A percentile compares a stretch with the other conserved stretches of the same genome.
phyloP scores from a whole-genome alignment of 306 rosid species.

The Vigna trinervia region DNA sequence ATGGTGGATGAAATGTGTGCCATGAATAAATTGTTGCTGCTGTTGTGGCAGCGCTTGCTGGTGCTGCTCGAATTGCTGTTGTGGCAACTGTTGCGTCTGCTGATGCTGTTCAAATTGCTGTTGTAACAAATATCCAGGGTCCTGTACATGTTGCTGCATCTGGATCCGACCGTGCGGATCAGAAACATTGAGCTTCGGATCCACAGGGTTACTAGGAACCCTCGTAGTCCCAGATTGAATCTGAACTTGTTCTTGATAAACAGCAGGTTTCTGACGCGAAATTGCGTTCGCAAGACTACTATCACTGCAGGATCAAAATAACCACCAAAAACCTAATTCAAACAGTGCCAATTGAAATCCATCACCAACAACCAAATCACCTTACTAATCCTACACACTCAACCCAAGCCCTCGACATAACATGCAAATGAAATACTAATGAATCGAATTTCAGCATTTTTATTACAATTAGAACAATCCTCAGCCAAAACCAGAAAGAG shows the following conservation, averaged over 20 bases:
- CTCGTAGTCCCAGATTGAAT: constrained; percentile 65
- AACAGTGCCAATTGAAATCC: constrained; percentile 26
- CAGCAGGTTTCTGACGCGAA: constrained; percentile 66
- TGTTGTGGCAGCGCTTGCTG: constrained; percentile 56
- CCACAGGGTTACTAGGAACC: constrained; percentile 64
- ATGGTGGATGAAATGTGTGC: constrained; percentile 80
- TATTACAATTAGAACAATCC: not conserved
- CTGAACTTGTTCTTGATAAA: constrained; percentile 85
- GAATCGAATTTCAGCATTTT: not conserved
- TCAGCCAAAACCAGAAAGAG: constrained; percentile 9
- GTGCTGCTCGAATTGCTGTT: constrained; percentile 65
- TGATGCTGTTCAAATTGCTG: constrained; percentile 70
- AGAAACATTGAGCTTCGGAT: constrained; percentile 62
- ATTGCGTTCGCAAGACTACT: constrained; percentile 71
- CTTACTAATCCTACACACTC: not conserved
- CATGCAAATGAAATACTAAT: constrained; percentile 3
- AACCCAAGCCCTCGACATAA: constrained; percentile 12
- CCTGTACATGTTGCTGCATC: constrained; percentile 77
- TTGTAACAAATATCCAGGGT: constrained; percentile 78
- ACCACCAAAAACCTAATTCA: constrained; percentile 45
- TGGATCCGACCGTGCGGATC: constrained; percentile 73
- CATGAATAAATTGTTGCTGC: constrained; percentile 74
- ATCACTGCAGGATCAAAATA: constrained; percentile 70
- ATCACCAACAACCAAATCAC: not conserved
- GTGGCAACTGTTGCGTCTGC: constrained; percentile 59